Percentiles rank a stretch among this genome's conserved stretches.
Evolutionary conservation across 495 filamentous ascomycete genomes (phyloP).

Genomic region (Annulohypoxylon moriforme): DNA sequence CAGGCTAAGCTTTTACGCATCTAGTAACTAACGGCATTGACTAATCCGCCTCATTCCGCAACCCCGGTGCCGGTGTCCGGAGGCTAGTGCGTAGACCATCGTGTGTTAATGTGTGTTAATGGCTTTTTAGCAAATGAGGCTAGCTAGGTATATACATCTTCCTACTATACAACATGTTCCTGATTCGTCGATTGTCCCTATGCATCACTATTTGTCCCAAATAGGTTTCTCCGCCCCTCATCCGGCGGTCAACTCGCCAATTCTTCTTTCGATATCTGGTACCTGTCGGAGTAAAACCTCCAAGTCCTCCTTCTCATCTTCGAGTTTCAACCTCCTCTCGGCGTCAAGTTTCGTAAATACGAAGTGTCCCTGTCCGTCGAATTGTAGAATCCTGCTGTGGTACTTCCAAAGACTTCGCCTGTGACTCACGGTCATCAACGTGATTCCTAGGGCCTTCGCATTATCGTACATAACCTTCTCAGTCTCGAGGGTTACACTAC

Average conservation of each 20-base stretch:
- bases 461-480: conserved; percentile 97
- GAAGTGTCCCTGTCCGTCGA: conserved; percentile 92
- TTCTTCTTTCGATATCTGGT: conserved; percentile 85
- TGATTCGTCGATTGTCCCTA: conserved; percentile 12
- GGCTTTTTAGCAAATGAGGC: conserved; percentile 20
- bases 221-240: conserved; percentile 16
- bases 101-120: conserved; percentile 14
- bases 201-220: background rate
- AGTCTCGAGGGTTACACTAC: conserved; percentile 89
- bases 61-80: conserved; percentile 1
- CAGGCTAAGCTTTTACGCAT: background rate
- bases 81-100: background rate
- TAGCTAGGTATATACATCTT: conserved; percentile 3
- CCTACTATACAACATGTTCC: conserved; percentile 23
- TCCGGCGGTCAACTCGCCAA: conserved; percentile 75
- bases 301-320: conserved; percentile 97
- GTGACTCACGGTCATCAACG: conserved; percentile 95
- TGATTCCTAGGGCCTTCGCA: conserved; percentile 89
- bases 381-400: conserved; percentile 91
- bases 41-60: background rate
- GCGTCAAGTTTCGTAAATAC: conserved; percentile 93
- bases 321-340: conserved; percentile 82
- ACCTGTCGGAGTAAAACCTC: conserved; percentile 85
- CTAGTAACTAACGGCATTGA: background rate
- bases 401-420: conserved; percentile 95